Conservation (phyloP, 768 basidiomycete genomes). For the Pisolithus marmoratus region DNA sequence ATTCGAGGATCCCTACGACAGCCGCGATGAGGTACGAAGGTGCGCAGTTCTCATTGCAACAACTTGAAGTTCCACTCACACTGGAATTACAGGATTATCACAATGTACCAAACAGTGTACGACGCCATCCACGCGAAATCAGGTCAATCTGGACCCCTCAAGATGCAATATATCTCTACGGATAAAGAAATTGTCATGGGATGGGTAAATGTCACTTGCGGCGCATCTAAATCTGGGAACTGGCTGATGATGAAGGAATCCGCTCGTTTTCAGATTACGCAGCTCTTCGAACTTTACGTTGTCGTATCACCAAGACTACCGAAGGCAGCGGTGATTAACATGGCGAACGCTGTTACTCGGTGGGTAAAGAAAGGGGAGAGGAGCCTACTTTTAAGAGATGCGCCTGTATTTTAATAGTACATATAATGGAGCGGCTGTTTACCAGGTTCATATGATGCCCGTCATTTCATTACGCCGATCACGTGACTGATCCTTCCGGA, state of each 20-base stretch:
- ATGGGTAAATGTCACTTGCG: slow-evolving; percentile 60
- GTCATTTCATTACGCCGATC: neutral
- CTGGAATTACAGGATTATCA: slow-evolving; percentile 54
- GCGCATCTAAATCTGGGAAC: neutral
- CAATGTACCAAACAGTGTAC: slow-evolving; percentile 82
- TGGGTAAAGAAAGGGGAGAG: slow-evolving; percentile 92
- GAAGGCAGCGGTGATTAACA: slow-evolving; percentile 81
- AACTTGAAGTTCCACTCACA: neutral
- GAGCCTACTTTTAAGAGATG: slow-evolving; percentile 77
- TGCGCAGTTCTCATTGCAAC: slow-evolving; percentile 19
- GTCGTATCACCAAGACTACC: slow-evolving; percentile 77
- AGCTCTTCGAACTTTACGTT: slow-evolving; percentile 89
- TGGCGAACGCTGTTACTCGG: slow-evolving; percentile 81
- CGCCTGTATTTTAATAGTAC: slow-evolving; percentile 69
- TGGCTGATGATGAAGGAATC: neutral
- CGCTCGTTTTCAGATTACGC: slow-evolving; percentile 62
- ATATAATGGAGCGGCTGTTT: neutral
- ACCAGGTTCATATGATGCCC: neutral
- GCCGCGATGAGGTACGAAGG: slow-evolving; percentile 54
- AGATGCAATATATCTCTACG: slow-evolving; percentile 82
- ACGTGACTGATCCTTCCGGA: neutral
- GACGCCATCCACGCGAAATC: slow-evolving; percentile 90
- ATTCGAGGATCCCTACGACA: slow-evolving; percentile 85
- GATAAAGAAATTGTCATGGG: slow-evolving; percentile 87
- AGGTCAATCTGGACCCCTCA: slow-evolving; percentile 72